Base-by-base conservation (phyloP, 352 stramenopile species). In the Pythium brachiatum region DNA sequence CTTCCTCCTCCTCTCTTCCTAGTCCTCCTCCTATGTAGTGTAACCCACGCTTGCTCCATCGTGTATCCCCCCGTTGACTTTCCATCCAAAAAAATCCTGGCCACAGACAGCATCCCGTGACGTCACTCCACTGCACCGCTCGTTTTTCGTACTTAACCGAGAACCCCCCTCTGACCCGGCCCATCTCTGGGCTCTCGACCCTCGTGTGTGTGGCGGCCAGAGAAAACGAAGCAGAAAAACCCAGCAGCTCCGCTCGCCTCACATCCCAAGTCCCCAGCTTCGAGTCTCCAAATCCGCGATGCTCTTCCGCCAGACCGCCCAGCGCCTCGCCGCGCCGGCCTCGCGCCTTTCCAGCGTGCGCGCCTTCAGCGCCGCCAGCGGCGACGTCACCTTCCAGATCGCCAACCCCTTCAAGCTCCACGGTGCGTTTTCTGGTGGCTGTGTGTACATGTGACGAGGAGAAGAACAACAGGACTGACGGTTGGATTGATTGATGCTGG, bases 341-440 rank as follows among this genome's bases (percentile, higher is more conserved):
- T 70, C 66, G 46, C 66, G 68, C 57, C 64, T 64, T 48, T 38
- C 69, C 23, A 51, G 36, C 54, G 58, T 71, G 29, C 83, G 83
- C 62, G 66, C 77, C 32, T 92, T 94, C 70, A 90, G 78, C 63
- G 79, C 76, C 54, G 73, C 76, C 61, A 73, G 23, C 27, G 75
- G 73, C 56, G 82, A 90, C 57, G 74, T 85, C 59, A 90, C 79
- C 57, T 92, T 91, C 59, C 75, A 95, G 13, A 73, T 95, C 51
- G 27, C 72, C 25, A 70, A 68, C 57, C 81, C 83, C 20, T 95
- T 87, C 75, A 83, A 92, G 80, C 79, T 95, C 61, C 86, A 95
- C 71, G 72, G 82, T 91, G 76, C 60, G 76, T 74, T 41, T 29
- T 16, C n/a, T n/a, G n/a, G n/a, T n/a, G n/a, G n/a, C 12, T 41